Base-by-base conservation (phyloP, 495 filamentous ascomycete genomes). In the Lophiotrema nucula region DNA sequence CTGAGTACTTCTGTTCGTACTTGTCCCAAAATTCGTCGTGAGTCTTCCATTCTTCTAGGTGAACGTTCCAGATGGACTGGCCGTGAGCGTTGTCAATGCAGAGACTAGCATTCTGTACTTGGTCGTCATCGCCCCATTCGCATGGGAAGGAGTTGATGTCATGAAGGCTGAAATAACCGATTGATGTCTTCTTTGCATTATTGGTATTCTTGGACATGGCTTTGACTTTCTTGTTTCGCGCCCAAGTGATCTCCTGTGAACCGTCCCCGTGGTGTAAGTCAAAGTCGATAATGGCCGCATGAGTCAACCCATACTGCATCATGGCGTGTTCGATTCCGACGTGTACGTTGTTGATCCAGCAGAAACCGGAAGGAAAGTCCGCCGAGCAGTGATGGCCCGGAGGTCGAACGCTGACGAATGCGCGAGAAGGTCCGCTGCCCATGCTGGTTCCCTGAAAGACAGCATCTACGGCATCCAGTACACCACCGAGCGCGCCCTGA, bases 131-230 rank as follows among this genome's bases (percentile, higher is more conserved):
- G 26, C 92, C 95, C 60, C 75, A 77, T 67, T 97, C 93, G 69
- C 93, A 98, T 0, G 93, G 93, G 67, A 89, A 98, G 6, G 90
- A 96, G 72, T 97, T 96, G 73, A 98, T 96, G 69, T 98, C 93
- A 69, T 98, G 93, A 38, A 97, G 65, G 65, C 90, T 96, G 70
- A 93, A 97, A 66, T 98, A 98, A 1, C 92, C 95, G 58, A 96
- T 90, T 6, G 87, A 83, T 0, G 89, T 85, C 75, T 86, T 89
- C 74, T 92, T 90, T 71, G 84, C 84, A 27, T 76, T 71, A 0
- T 86, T 73, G 4, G 81, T 81, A 65, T 88, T 89, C 64, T 84
- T 84, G n/a, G 82, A 69, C 38, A 82, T 65, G 28, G 71, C 73
- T 18, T 69, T 58, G 44, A 80, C 75, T 61, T 84, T 79, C 33